Percentiles rank a stretch among this genome's conserved stretches.
These are phyloP conservation scores for Lasiodiplodia citricola DNA, from an alignment of 2,329 filamentous ascomycete genomes.

Conservation along the genomic window DNA sequence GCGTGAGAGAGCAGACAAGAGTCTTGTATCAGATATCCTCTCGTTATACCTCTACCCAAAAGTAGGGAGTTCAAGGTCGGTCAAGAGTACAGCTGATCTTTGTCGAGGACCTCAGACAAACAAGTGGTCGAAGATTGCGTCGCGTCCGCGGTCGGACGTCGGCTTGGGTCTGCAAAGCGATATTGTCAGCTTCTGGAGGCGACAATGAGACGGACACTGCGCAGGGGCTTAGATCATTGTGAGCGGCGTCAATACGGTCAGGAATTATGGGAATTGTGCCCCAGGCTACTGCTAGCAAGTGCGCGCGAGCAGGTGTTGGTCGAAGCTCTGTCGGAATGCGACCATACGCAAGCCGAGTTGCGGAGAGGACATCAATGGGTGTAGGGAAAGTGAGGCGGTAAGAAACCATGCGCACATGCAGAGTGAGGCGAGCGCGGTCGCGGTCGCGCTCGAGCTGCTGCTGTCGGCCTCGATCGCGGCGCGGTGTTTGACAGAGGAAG, in stretches of 20 bases:
- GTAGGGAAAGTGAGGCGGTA: neutral
- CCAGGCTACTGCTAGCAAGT: neutral
- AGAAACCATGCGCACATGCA: neutral
- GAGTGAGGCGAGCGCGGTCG: neutral
- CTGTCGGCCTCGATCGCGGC: neutral
- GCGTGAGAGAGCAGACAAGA: neutral
- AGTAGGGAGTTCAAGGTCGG: neutral
- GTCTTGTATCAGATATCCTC: neutral
- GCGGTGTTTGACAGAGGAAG: neutral
- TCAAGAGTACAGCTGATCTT: neutral
- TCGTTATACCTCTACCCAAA: neutral
- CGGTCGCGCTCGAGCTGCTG: neutral
- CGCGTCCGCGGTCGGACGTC: neutral
- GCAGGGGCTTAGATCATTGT: no score
- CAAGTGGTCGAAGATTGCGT: neutral
- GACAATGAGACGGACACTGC: neutral
- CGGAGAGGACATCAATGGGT: neutral
- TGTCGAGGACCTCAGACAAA: neutral
- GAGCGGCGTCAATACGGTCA: neutral
- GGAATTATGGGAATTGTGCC: neutral
- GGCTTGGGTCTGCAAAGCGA: neutral
- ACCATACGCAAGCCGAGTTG: neutral
- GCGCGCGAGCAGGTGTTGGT: neutral
- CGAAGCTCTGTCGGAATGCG: neutral
- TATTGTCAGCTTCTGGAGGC: neutral